Evolutionary conservation across 1,284 basidiomycete genomes (phyloP).

Genomic region (Ustilago trichophora): DNA sequence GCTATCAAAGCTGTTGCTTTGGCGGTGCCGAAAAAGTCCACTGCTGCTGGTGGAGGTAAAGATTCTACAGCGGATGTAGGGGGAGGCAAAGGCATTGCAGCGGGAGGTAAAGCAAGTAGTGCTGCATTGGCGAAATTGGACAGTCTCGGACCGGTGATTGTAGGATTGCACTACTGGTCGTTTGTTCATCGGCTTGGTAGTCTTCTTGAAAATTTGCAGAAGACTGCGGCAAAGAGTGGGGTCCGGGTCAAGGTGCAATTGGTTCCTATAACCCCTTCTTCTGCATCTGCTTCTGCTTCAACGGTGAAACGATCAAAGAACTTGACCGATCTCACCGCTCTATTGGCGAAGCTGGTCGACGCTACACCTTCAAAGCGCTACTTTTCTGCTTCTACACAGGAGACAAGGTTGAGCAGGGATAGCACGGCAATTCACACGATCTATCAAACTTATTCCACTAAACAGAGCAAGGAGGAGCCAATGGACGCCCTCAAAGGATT

Average conservation of each 20-base stretch:
- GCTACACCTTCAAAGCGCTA: too few relatives aligned
- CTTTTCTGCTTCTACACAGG: too few relatives aligned
- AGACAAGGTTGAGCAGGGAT: too few relatives aligned
- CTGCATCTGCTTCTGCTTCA: background rate
- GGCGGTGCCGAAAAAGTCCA: constrained; percentile 16
- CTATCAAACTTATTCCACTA: too few relatives aligned
- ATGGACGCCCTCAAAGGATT: constrained; percentile 2
- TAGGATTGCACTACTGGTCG: constrained; percentile 40
- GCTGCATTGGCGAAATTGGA: constrained; percentile 9
- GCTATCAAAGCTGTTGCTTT: constrained; percentile 20
- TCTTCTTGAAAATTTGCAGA: constrained; percentile 3
- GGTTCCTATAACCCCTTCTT: constrained; percentile 1
- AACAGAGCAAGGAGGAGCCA: too few relatives aligned
- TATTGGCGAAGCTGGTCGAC: constrained; percentile 6
- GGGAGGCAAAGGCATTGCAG: constrained; percentile 12
- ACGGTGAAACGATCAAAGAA: background rate
- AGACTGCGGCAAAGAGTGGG: background rate
- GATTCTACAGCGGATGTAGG: background rate
- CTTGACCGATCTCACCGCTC: background rate
- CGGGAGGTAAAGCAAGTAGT: constrained; percentile 12
- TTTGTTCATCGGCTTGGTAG: constrained; percentile 23
- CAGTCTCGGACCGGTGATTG: constrained; percentile 20
- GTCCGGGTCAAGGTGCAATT: constrained; percentile 1
- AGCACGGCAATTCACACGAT: too few relatives aligned
- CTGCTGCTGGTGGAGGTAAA: background rate